Evolutionary conservation across 495 filamentous ascomycete species (phyloP), one percentile per base, ranked within the genome.

Genomic region (Penicillium egyptiacum): DNA sequence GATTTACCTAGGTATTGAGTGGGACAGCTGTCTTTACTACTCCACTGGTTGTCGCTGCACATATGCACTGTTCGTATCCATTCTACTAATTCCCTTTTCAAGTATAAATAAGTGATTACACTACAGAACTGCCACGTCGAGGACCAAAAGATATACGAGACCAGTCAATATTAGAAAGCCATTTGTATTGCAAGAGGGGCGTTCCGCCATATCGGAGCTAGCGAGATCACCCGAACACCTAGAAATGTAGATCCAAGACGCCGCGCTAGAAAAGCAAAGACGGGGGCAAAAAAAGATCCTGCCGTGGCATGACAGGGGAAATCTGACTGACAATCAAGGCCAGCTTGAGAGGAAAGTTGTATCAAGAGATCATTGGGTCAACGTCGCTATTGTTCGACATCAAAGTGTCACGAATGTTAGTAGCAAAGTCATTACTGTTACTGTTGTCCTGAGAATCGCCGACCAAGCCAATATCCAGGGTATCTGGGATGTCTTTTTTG

Each of bases 401-500:
- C 60, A 76, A 61, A 41, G 69, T 74, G 61, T 79, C 76, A 61
- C 69, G 65, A 35, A 56, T 43, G 53, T 61, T 56, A 22, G 76
- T 69, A 43, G 60, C 16, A 19, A 53, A 37, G 53, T 61, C 59
- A 45, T 69, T 68, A 55, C 73, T 68, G 28, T 60, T 65, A 65
- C 58, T 64, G 20, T 64, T 63, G 40, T 76, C 71, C 31, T 62
- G 63, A 43, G 49, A 56, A 70, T 80, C 60, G 64, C 71, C 64
- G 23, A 68, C 80, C 3, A 96, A 79, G 9, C 90, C 90, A 40
- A 96, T 74, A 26, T 88, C 86, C 49, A 96, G 75, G 37, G 74
- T 75, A 19, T 85, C 78, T 2, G 91, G 94, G 9, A 97, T 69
- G 59, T 92, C 84, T 62, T 84, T 88, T 64, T 88, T 92, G 35